Evolutionary conservation across 1,139 yeast species (phyloP).

Genomic region (Taphrina confusa): DNA sequence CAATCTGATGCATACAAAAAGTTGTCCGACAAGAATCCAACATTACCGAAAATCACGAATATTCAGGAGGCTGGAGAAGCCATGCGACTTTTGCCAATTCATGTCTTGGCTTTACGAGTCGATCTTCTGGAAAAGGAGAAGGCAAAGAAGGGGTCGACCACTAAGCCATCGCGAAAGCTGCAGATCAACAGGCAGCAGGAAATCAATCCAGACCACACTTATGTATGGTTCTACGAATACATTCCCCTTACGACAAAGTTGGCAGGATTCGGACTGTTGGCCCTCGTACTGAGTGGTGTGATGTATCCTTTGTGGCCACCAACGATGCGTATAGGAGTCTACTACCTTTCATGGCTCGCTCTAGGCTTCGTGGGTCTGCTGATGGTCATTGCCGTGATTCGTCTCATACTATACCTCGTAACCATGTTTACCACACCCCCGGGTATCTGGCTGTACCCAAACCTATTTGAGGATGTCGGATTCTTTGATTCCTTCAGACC

Average conservation of each 20-base stretch:
- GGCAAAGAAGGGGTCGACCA: slow-evolving; percentile 72
- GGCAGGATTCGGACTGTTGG: slow-evolving; percentile 62
- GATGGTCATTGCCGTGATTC: slow-evolving; percentile 74
- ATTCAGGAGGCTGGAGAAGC: slow-evolving; percentile 63
- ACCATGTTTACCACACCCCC: slow-evolving; percentile 62
- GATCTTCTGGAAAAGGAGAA: slow-evolving; percentile 53
- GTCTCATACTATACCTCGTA: slow-evolving; percentile 69
- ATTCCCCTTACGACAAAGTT: slow-evolving; percentile 64
- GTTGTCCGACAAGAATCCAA: slow-evolving; percentile 55
- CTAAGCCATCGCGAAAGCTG: slow-evolving; percentile 49
- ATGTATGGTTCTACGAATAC: slow-evolving; percentile 80
- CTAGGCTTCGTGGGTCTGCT: slow-evolving; percentile 74
- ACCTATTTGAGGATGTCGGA: slow-evolving; percentile 92
- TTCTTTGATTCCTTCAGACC: slow-evolving; percentile 91
- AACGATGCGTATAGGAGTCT: slow-evolving; percentile 84
- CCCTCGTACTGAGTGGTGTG: slow-evolving; percentile 70
- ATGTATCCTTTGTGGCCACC: slow-evolving; percentile 96
- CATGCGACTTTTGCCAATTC: slow-evolving; percentile 68
- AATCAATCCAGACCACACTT: slow-evolving; percentile 75
- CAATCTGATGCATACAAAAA: slow-evolving; percentile 68
- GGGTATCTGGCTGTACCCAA: slow-evolving; percentile 94
- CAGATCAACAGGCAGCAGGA: slow-evolving; percentile 67
- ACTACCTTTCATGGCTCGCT: slow-evolving; percentile 80
- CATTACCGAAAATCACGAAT: slow-evolving; percentile 60
- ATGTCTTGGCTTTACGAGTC: slow-evolving; percentile 73